Evolutionary conservation across 768 basidiomycete species (phyloP).

Genomic region (Kwoniella heveanensis): DNA sequence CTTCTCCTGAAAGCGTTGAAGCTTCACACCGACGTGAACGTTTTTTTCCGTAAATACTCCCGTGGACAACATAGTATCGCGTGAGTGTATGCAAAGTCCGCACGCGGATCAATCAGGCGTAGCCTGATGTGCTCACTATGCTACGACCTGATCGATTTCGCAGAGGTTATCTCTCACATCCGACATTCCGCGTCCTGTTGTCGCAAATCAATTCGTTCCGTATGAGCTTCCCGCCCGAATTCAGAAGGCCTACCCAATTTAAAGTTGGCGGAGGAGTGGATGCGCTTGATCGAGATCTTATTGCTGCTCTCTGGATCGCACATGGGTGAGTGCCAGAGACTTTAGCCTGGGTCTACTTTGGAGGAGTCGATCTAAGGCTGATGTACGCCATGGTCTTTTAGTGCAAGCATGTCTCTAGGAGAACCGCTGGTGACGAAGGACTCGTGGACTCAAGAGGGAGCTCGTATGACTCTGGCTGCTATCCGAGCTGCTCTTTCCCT

Average conservation of each 20-base stretch:
- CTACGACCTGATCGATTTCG: slow-evolving; percentile 1
- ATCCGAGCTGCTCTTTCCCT: slow-evolving; percentile 43
- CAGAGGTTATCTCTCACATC: slow-evolving; percentile 17
- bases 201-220: slow-evolving; percentile 44
- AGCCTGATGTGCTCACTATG: too few species aligned
- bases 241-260: slow-evolving; percentile 34
- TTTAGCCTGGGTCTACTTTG: background rate
- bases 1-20: slow-evolving; percentile 44
- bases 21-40: slow-evolving; percentile 33
- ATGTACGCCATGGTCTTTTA: too few species aligned
- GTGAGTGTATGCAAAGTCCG: too few species aligned
- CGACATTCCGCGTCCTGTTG: slow-evolving; percentile 29
- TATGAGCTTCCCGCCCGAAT: slow-evolving; percentile 35
- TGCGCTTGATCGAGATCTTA: slow-evolving; percentile 31
- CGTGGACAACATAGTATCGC: slow-evolving; percentile 25
- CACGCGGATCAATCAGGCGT: too few species aligned
- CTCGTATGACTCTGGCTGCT: slow-evolving; percentile 35
- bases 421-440: slow-evolving; percentile 42
- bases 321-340: slow-evolving; percentile 29
- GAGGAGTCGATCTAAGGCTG: too few species aligned
- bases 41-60: slow-evolving; percentile 37
- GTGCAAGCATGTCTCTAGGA: slow-evolving; percentile 34
- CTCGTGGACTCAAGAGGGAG: slow-evolving; percentile 42
- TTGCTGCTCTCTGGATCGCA: slow-evolving; percentile 30
- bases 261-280: slow-evolving; percentile 5